phyloP scores from a whole-genome alignment of 768 basidiomycete genomes.

The Pleurotus tuoliensis region DNA sequence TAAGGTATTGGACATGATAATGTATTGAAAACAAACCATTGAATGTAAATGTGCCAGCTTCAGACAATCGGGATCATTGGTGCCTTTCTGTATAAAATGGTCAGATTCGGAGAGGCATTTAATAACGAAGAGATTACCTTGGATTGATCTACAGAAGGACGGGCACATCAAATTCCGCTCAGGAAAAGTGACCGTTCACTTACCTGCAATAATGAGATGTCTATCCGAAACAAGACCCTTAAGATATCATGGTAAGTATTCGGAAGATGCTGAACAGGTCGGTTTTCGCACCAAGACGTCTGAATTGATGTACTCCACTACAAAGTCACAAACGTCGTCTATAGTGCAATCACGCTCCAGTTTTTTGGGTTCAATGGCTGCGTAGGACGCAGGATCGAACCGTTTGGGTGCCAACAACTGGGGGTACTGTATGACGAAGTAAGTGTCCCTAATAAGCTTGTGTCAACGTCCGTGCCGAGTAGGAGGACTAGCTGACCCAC shows the following conservation, averaged over 20 bases:
- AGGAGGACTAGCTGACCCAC: constrained; percentile 28
- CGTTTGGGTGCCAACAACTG: constrained; percentile 51
- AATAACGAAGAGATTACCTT: constrained; percentile 32
- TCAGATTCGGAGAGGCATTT: too few species aligned
- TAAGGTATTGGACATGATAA: background rate
- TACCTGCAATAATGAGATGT: constrained; percentile 69
- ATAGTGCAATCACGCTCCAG: constrained; percentile 52
- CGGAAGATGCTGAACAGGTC: background rate
- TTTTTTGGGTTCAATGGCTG: constrained; percentile 27
- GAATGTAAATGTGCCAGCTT: constrained; percentile 45
- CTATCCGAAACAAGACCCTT: constrained; percentile 69
- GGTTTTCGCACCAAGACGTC: constrained; percentile 60
- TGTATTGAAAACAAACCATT: background rate
- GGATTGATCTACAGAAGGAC: constrained; percentile 57
- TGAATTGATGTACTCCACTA: constrained; percentile 81
- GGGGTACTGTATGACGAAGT: constrained; percentile 54
- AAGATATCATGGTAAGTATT: constrained; percentile 1
- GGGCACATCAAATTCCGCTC: background rate
- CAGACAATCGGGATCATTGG: constrained; percentile 53
- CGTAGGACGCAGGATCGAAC: constrained; percentile 51
- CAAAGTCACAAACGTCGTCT: constrained; percentile 73
- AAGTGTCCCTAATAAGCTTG: constrained; percentile 48
- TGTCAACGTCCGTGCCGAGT: background rate
- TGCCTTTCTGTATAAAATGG: constrained; percentile 45
- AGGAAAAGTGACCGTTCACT: constrained; percentile 15